Base-by-base conservation (phyloP, 179 eudicot genomes). In the Dionaea muscipula region DNA sequence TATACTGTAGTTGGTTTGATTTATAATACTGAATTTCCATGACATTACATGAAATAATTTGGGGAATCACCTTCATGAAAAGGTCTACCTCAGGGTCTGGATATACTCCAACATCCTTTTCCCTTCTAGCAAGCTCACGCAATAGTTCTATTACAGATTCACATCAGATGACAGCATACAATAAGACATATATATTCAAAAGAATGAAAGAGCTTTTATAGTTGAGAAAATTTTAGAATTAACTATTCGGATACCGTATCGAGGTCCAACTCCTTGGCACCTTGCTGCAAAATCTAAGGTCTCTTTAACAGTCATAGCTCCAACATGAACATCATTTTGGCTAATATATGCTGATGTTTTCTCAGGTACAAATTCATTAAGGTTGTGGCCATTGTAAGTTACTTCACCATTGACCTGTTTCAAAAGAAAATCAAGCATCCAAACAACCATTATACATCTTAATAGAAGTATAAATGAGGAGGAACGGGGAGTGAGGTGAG, bases 301-400 rank as follows among this genome's bases (percentile, higher is more conserved):
- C 56, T 82, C 89, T 69, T 72, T 77, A 10, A 82, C 89, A 26
- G 89, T 82, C 79, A 82, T 74, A 41, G 72, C 64, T 52, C 85
- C 85, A 28, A 70, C 72, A 63, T 82, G 89, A 57, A 82, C 75
- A 66, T 82, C 89, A 57, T 77, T 75, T 67, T 82, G 89, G 62
- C 89, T 79, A 49, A 82, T 75, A 66, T 82, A 82, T 3, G 89
- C 82, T 5, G 85, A 70, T 45, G 89, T 79, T 47, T 75, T 82
- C 44, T 69, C 81, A 0, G 89, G 85, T 8, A 79, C 81, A 72
- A 82, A 82, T 62, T 82, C 89, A 40, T 75, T 52, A 0, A 79
- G 75, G 50, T 57, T 62, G 50, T 82, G 77, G 17, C 89, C 89
- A 20, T 79, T 79, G 57, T 79, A 82, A 3, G 79, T 75, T 17